Conservation (phyloP, 768 basidiomycete species). For the Lactifluus piperatus region DNA sequence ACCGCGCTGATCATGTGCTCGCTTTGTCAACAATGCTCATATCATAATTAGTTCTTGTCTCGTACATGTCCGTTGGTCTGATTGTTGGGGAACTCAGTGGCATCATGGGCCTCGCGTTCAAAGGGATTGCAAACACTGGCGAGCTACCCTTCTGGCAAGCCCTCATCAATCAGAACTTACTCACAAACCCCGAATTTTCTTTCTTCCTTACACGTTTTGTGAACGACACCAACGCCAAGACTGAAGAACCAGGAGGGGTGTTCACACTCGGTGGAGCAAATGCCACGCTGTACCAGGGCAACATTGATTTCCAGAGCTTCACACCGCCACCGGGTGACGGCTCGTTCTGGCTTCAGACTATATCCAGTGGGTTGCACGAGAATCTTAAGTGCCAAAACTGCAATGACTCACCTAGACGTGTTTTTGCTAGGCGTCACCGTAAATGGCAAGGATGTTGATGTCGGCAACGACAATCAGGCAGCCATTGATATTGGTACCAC, state of each 20-base stretch:
- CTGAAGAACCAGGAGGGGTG: too few species aligned
- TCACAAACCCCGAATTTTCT: slow-evolving; percentile 46
- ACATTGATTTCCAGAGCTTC: too few species aligned
- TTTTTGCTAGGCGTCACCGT: slow-evolving; percentile 47
- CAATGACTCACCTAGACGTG: not conserved
- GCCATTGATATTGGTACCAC: slow-evolving; percentile 97
- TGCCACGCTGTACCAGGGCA: slow-evolving; percentile 51
- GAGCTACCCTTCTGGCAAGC: too few species aligned
- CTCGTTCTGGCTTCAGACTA: too few species aligned
- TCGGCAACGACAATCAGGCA: slow-evolving; percentile 42
- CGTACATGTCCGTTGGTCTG: slow-evolving; percentile 37
- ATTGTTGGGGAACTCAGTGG: slow-evolving; percentile 49
- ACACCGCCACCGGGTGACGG: too few species aligned
- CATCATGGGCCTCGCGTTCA: slow-evolving; percentile 71
- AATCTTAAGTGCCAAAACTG: not conserved
- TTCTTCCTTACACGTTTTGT: slow-evolving; percentile 56
- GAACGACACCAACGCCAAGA: slow-evolving; percentile 25
- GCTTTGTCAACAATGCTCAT: not conserved
- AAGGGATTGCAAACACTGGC: slow-evolving; percentile 45
- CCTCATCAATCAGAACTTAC: slow-evolving; percentile 30
- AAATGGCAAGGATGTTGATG: slow-evolving; percentile 39
- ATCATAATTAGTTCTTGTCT: slow-evolving; percentile 37
- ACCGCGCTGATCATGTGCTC: too few species aligned
- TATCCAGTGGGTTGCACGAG: slow-evolving; percentile 37
- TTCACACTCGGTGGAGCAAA: too few species aligned